Evolutionary conservation across 2,329 filamentous ascomycete genomes (phyloP).

Genomic region (Ustulina deusta): DNA sequence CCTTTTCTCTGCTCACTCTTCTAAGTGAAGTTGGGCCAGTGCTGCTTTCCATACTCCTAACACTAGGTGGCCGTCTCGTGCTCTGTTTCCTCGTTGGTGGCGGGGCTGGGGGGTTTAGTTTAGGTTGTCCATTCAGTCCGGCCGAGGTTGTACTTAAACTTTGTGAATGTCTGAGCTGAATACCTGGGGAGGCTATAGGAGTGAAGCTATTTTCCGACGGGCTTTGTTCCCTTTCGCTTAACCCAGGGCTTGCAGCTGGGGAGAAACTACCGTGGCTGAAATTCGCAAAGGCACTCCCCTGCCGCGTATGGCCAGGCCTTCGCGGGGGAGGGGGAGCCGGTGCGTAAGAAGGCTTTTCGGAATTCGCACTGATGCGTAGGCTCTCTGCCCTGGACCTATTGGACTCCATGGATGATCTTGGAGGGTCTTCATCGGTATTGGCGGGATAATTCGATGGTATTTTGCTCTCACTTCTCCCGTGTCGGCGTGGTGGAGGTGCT

Average conservation of each 20-base stretch:
- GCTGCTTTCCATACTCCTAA: conserved; percentile 56
- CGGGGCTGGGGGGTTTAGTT: conserved; percentile 57
- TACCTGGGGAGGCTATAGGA: conserved; percentile 23
- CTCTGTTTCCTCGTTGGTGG: conserved; percentile 60
- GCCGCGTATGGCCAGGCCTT: conserved; percentile 56
- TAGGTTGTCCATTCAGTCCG: conserved; percentile 45
- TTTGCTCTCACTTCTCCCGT: conserved; percentile 61
- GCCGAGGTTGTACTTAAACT: conserved; percentile 39
- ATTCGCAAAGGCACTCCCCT: conserved; percentile 45
- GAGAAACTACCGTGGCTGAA: conserved; percentile 50
- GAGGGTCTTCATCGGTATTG: conserved; percentile 54
- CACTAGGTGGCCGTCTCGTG: conserved; percentile 59
- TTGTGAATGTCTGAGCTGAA: conserved; percentile 27
- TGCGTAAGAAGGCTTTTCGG: conserved; percentile 47
- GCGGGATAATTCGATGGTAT: conserved; percentile 39
- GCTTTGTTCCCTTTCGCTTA: conserved; percentile 41
- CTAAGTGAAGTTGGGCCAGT: conserved; percentile 46
- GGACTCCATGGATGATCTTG: conserved; percentile 65
- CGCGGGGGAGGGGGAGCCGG: conserved; percentile 69
- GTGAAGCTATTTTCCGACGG: conserved; percentile 34
- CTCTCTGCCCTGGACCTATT: conserved; percentile 60
- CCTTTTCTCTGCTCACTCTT: conserved; percentile 50
- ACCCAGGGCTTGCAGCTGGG: conserved; percentile 36
- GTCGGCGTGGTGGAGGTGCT: conserved; percentile 64
- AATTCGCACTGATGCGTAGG: conserved; percentile 55